phyloP scores from a whole-genome alignment of 805 yeast species.

The Wickerhamia fluorescens region DNA sequence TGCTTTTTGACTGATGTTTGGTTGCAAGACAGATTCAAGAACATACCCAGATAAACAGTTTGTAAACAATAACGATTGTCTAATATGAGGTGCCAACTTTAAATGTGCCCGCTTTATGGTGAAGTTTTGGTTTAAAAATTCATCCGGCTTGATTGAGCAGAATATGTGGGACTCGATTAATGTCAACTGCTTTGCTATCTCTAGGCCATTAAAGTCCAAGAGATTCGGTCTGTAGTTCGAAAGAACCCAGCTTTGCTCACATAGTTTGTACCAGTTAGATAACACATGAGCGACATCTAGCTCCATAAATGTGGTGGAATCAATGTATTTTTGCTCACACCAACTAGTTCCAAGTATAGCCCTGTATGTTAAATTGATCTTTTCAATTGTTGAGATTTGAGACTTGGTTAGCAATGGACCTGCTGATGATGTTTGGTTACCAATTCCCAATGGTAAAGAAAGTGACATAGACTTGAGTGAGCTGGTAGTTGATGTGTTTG shows the following conservation, averaged over 20 bases:
- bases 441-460: slow-evolving; percentile 38
- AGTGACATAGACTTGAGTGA: slow-evolving; percentile 35
- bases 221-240: slow-evolving; percentile 46
- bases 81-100: slow-evolving; percentile 56
- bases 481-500: slow-evolving; percentile 38
- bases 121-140: slow-evolving; percentile 58
- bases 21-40: slow-evolving; percentile 58
- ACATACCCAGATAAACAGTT: slow-evolving; percentile 68
- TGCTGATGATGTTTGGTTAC: slow-evolving; percentile 35
- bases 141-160: slow-evolving; percentile 56
- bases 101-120: slow-evolving; percentile 52
- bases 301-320: slow-evolving; percentile 23
- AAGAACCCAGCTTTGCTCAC: slow-evolving; percentile 54
- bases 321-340: slow-evolving; percentile 27
- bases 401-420: slow-evolving; percentile 30
- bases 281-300: slow-evolving; percentile 23
- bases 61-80: slow-evolving; percentile 57
- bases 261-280: slow-evolving; percentile 42
- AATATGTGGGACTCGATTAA: slow-evolving; percentile 63
- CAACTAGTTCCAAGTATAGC: slow-evolving; percentile 44
- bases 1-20: slow-evolving; percentile 39
- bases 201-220: slow-evolving; percentile 59
- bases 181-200: slow-evolving; percentile 71
- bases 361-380: slow-evolving; percentile 46
- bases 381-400: slow-evolving; percentile 41